phyloP scores from a whole-genome alignment of 2,329 filamentous ascomycete species.

The Clonostachys sp. region DNA sequence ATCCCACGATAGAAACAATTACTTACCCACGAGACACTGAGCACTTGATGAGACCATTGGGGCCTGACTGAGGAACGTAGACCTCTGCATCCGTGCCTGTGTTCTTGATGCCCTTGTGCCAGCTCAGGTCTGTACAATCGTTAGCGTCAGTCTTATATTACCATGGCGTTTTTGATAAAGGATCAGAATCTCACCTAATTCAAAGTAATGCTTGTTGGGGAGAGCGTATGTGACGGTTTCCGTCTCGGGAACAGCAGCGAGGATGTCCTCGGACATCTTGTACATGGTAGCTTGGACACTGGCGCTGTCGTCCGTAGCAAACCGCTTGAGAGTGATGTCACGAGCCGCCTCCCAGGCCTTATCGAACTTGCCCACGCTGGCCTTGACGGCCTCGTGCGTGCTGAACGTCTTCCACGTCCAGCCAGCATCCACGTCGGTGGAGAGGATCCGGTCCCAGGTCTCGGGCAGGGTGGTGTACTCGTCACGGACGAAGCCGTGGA shows the following conservation, averaged over 20 bases:
- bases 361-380: slow-evolving; percentile 65
- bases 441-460: slow-evolving; percentile 92
- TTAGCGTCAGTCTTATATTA: neutral
- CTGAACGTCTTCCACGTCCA: slow-evolving; percentile 82
- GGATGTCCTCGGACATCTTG: slow-evolving; percentile 90
- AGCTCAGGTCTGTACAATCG: slow-evolving; percentile 68
- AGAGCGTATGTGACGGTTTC: slow-evolving; percentile 75
- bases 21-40: slow-evolving; percentile 61
- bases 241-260: slow-evolving; percentile 68
- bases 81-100: slow-evolving; percentile 94
- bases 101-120: slow-evolving; percentile 95
- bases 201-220: slow-evolving; percentile 99
- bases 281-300: slow-evolving; percentile 98
- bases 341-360: slow-evolving; percentile 73
- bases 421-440: slow-evolving; percentile 81
- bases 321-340: slow-evolving; percentile 82
- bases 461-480: slow-evolving; percentile 89
- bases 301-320: slow-evolving; percentile 84
- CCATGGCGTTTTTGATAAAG: neutral
- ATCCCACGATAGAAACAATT: neutral
- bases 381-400: slow-evolving; percentile 61
- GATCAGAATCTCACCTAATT: slow-evolving; percentile 64
- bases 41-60: slow-evolving; percentile 94
- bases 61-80: slow-evolving; percentile 86
- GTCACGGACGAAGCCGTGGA: slow-evolving; percentile 90